Percentiles rank a stretch among this genome's conserved stretches.
These are phyloP conservation scores for Dionaea muscipula DNA, from an alignment of 179 eudicot genomes.

Conservation along the genomic window DNA sequence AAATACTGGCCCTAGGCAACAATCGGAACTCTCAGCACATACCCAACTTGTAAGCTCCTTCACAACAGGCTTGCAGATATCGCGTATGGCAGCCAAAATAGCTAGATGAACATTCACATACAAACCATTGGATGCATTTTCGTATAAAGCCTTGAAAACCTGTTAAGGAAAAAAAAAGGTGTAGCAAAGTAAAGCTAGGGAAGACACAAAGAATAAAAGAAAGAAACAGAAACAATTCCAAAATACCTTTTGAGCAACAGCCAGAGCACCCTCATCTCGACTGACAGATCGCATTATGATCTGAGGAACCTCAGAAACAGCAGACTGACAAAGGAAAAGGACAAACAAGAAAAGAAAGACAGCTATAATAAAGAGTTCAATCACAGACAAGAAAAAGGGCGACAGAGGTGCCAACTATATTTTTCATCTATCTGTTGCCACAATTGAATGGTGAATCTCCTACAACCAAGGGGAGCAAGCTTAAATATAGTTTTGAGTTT, in stretches of 20 bases:
- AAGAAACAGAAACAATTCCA: neutral
- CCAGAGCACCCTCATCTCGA: conserved; percentile 89
- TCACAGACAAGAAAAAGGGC: neutral
- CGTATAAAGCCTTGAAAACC: conserved; percentile 83
- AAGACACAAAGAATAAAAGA: neutral
- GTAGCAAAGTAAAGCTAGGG: neutral
- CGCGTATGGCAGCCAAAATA: conserved; percentile 71
- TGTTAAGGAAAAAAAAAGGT: conserved; percentile 8
- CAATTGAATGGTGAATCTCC: too few species aligned
- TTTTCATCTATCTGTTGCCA: too few species aligned
- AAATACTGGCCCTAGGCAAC: neutral
- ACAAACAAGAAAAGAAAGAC: neutral
- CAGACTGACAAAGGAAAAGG: conserved; percentile 28
- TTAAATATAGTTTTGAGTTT: too few species aligned
- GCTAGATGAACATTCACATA: conserved; percentile 73
- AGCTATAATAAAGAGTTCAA: neutral
- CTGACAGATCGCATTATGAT: conserved; percentile 58
- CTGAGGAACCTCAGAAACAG: conserved; percentile 64
- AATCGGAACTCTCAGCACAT: conserved; percentile 20
- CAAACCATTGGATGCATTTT: conserved; percentile 50
- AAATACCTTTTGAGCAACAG: conserved; percentile 82
- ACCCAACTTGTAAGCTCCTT: conserved; percentile 97
- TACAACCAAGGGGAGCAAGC: too few species aligned
- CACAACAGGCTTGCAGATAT: conserved; percentile 82
- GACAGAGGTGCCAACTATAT: too few species aligned